Conservation (phyloP, 176 grass and related monocot species). For the Puya raimondii region DNA sequence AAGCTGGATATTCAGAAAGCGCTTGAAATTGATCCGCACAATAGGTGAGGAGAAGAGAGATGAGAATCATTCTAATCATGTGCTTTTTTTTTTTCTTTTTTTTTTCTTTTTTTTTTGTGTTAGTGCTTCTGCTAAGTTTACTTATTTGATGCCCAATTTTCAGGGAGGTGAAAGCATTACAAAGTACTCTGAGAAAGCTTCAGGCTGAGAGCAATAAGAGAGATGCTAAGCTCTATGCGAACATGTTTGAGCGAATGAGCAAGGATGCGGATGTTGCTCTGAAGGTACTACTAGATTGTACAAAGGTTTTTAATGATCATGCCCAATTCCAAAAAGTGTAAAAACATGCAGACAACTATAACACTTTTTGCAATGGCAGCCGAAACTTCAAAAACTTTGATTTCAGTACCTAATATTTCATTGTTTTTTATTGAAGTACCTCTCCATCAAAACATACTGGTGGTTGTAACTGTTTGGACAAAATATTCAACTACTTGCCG, state of each 20-base stretch:
- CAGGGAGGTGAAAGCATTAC: conserved; percentile 30
- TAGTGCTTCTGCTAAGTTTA: not conserved
- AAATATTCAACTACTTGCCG: no score
- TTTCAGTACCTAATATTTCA: no score
- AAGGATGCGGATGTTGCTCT: conserved; percentile 15
- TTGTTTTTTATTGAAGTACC: no score
- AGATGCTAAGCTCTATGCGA: conserved; percentile 31
- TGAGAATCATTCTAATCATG: no score
- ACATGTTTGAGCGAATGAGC: conserved; percentile 17
- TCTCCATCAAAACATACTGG: no score
- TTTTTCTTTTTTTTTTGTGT: not conserved
- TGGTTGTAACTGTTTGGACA: no score
- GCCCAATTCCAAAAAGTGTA: not conserved
- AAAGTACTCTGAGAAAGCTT: conserved; percentile 28
- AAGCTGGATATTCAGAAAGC: conserved; percentile 32
- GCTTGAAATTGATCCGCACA: conserved; percentile 23
- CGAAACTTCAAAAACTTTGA: no score
- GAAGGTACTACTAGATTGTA: conserved; percentile 12
- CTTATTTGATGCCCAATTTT: conserved; percentile 11
- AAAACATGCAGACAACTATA: not conserved
- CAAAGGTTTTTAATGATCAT: not conserved
- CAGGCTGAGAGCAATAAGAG: conserved; percentile 24
- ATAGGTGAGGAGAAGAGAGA: conserved; percentile 16
- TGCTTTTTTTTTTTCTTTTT: not conserved
- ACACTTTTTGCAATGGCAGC: not conserved